phyloP scores from a whole-genome alignment of 2,329 filamentous ascomycete species.

The Xylariaceae sp. region DNA sequence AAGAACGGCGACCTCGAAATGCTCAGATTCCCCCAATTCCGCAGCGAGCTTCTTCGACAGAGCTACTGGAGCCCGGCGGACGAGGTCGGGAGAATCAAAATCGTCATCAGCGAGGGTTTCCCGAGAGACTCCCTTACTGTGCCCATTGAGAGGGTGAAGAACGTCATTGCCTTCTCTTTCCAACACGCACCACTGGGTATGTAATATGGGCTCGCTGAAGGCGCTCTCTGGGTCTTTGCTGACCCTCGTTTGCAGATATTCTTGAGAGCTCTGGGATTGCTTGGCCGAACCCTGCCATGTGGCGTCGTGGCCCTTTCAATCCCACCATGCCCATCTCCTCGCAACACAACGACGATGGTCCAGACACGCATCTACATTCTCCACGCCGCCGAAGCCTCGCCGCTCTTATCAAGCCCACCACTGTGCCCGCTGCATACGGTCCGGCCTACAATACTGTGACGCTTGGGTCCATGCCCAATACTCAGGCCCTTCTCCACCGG shows the following conservation, averaged over 20 bases:
- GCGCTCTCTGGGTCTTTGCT: no score
- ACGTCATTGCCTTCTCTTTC: conserved; percentile 72
- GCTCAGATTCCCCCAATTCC: conserved; percentile 68
- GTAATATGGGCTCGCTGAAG: no score
- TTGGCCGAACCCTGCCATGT: conserved; percentile 71
- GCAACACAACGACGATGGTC: conserved; percentile 34
- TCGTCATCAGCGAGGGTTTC: conserved; percentile 69
- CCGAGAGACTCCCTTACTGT: conserved; percentile 41
- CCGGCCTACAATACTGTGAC: conserved; percentile 13
- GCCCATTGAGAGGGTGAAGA: conserved; percentile 61
- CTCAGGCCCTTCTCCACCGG: conserved; percentile 21
- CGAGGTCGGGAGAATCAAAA: conserved; percentile 64
- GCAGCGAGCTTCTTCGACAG: conserved; percentile 60
- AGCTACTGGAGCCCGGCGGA: conserved; percentile 66
- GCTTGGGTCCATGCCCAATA: conserved; percentile 21
- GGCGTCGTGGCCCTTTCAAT: conserved; percentile 42
- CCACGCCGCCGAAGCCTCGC: conserved; percentile 37
- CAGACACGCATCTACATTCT: conserved; percentile 57
- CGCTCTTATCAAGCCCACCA: conserved; percentile 11
- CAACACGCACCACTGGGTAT: conserved; percentile 74
- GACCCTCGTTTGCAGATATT: conserved; percentile 45
- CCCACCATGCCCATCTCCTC: conserved; percentile 33
- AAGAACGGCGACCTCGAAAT: conserved; percentile 50
- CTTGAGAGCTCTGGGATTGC: conserved; percentile 68
- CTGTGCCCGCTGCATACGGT: conserved; percentile 10